Evolutionary conservation across 78 protist genomes (phyloP).

Genomic region (Tieghemostelium lacteum): DNA sequence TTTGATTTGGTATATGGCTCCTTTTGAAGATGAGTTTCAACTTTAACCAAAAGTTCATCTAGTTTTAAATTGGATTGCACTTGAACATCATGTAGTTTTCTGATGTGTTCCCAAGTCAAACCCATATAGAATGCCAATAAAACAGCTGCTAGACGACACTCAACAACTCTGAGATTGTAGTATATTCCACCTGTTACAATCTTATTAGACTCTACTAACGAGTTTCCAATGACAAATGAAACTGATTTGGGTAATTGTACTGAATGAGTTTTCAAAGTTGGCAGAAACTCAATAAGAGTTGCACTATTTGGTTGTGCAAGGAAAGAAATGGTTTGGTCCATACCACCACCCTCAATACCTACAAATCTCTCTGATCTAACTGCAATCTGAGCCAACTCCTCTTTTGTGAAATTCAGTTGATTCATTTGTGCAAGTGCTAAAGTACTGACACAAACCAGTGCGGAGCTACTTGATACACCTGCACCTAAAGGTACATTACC

Average conservation of each 20-base stretch:
- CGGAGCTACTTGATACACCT: slow-evolving; percentile 73
- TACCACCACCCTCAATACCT: slow-evolving; percentile 82
- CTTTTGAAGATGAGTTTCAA: background rate
- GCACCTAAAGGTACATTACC: slow-evolving; percentile 78
- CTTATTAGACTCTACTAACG: slow-evolving; percentile 63
- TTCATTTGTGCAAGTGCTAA: slow-evolving; percentile 53
- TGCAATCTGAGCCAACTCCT: slow-evolving; percentile 44
- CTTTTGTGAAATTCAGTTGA: slow-evolving; percentile 40
- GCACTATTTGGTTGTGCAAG: slow-evolving; percentile 54
- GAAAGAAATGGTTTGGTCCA: slow-evolving; percentile 82
- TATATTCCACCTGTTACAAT: slow-evolving; percentile 50
- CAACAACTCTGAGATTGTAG: slow-evolving; percentile 72
- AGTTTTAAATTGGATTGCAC: slow-evolving; percentile 16
- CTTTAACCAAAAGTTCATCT: slow-evolving; percentile 1
- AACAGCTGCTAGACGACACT: slow-evolving; percentile 80
- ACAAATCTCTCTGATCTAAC: slow-evolving; percentile 62
- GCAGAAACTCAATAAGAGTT: slow-evolving; percentile 58
- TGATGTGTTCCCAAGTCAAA: slow-evolving; percentile 18
- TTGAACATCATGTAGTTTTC: slow-evolving; percentile 70
- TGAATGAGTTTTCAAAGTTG: slow-evolving; percentile 11
- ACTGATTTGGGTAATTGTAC: slow-evolving; percentile 64
- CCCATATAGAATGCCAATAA: slow-evolving; percentile 29
- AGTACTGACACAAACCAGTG: slow-evolving; percentile 76
- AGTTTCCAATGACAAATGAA: slow-evolving; percentile 58
- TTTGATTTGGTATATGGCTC: slow-evolving; percentile 49